Evolutionary conservation across 768 basidiomycete species (phyloP), one percentile per base, ranked within the genome.

Genomic region (Suillus cothurnatus): DNA sequence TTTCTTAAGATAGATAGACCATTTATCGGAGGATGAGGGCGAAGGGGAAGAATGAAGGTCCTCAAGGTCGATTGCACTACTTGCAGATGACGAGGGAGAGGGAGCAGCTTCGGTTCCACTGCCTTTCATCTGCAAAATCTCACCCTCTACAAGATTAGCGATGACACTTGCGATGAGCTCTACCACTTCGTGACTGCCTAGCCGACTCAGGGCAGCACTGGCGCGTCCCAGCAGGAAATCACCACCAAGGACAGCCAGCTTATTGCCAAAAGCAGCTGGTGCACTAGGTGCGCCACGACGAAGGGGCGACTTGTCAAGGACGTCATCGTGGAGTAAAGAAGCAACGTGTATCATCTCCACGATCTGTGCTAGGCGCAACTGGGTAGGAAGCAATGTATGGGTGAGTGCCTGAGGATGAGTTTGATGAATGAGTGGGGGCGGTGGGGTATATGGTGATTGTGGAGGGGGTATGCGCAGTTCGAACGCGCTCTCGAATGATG

Each of bases 301-400:
- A 7, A 94, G 85, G 9, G 88, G 81, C 1, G 91, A 86, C 67
- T 78, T 77, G 80, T 94, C 91, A 65, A 91, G 86, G 61, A 99
- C 94, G 71, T 92, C 91, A 81, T 99, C 94, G 75, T 99, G 97
- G 21, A 99, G 81, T 12, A 95, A 83, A 4, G 92, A 95, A 31
- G 97, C 96, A 67, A 98, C 91, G 74, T 99, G 95, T 57, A 99
- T 93, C 95, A 99, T 97, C 76, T 99, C 97, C 61, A 94, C 89
- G 52, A 99, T 96, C 72, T 97, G 95, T 5, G 96, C 97, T 39
- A 99, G 87, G 36, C 96, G 90, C 36, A 91, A 79, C 77, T 99
- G 97, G 1, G 95, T 90, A 19, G 97, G 94, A 7, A 99, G 86
- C 6, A 77, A 69, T 0, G 77, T 71, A 23, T 77, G 76, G 4